These are phyloP conservation scores for Whalleya microplaca DNA, from an alignment of 2,329 filamentous ascomycete species.

Conservation along the genomic window DNA sequence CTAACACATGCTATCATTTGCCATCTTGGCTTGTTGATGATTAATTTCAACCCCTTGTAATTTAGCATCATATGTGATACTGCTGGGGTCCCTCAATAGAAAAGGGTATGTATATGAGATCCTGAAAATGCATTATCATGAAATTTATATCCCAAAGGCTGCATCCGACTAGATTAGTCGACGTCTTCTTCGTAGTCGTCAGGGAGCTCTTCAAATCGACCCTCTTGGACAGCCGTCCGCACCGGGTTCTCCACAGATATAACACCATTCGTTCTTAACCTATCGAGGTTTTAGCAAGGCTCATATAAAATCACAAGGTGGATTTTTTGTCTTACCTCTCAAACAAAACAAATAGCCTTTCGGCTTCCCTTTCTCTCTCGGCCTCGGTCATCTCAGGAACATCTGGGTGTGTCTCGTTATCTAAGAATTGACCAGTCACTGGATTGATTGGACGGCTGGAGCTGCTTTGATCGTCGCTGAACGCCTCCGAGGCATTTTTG, in stretches of 20 bases:
- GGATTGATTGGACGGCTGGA: constrained; percentile 67
- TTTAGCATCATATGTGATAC: too few relatives aligned
- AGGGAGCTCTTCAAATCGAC: constrained; percentile 65
- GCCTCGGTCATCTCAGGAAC: constrained; percentile 81
- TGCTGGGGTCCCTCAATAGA: too few relatives aligned
- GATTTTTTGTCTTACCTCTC: constrained; percentile 77
- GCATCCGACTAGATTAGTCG: constrained; percentile 19
- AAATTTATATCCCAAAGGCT: background rate
- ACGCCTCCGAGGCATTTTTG: constrained; percentile 62
- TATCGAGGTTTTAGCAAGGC: constrained; percentile 25
- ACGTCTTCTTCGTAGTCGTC: constrained; percentile 38
- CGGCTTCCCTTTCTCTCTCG: constrained; percentile 91
- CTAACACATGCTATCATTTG: too few relatives aligned
- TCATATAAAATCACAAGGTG: background rate
- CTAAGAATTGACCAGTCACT: constrained; percentile 81
- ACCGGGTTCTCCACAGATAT: constrained; percentile 73
- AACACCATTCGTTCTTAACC: constrained; percentile 52
- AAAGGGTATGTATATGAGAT: background rate
- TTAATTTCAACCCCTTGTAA: too few relatives aligned
- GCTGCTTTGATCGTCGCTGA: constrained; percentile 35
- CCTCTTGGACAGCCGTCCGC: constrained; percentile 62
- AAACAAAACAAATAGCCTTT: constrained; percentile 87
- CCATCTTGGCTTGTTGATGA: too few relatives aligned
- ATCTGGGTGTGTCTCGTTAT: constrained; percentile 64
- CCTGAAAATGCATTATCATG: background rate